Conservation (phyloP, 2,329 filamentous ascomycete genomes). For the Xylaria sp. region DNA sequence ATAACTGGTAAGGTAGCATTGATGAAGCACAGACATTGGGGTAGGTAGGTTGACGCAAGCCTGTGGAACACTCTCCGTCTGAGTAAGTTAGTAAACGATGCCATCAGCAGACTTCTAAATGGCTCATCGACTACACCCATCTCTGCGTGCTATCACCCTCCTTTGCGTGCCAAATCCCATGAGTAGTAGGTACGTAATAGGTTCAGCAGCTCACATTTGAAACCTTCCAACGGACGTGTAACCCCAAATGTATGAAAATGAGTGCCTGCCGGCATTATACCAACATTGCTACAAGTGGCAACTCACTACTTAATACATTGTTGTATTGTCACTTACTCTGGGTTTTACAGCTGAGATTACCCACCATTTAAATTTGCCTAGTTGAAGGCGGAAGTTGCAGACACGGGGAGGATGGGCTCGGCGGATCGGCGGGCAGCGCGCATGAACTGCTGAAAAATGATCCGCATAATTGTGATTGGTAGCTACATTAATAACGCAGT, state of each 20-base stretch:
- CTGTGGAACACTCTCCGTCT: neutral
- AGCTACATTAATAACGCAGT: neutral
- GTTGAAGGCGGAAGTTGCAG: neutral
- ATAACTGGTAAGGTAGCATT: slow-evolving; percentile 5
- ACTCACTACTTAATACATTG: no score
- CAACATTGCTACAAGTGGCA: no score
- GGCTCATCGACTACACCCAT: neutral
- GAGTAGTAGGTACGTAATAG: neutral
- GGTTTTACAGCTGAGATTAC: slow-evolving; percentile 3
- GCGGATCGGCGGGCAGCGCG: neutral
- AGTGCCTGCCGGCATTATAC: neutral
- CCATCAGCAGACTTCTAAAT: slow-evolving; percentile 14
- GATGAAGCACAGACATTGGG: slow-evolving; percentile 7
- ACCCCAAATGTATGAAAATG: neutral
- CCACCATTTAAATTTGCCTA: neutral
- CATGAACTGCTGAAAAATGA: slow-evolving; percentile 28
- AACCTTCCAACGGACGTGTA: neutral
- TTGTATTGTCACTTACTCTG: neutral
- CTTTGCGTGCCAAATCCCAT: neutral
- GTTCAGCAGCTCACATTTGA: neutral
- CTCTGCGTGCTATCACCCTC: neutral
- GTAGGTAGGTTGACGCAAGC: slow-evolving; percentile 19
- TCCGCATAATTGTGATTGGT: slow-evolving; percentile 21
- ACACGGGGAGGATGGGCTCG: neutral
- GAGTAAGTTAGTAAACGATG: slow-evolving; percentile 13